Conservation (phyloP, 2,329 filamentous ascomycete species). For the Capronia americana region DNA sequence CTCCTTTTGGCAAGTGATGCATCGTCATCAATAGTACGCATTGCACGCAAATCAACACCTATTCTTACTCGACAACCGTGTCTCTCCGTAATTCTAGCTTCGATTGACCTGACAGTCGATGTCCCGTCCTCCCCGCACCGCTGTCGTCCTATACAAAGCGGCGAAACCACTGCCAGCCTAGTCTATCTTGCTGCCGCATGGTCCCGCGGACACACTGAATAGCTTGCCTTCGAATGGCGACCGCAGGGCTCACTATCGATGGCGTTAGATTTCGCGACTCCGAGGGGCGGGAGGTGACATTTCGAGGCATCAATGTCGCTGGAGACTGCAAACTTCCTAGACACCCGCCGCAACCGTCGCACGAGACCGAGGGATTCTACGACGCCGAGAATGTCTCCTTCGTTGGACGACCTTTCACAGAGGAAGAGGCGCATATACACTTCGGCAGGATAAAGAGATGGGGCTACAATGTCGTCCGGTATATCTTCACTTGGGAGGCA, state of each 20-base stretch:
- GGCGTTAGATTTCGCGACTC: constrained; percentile 82
- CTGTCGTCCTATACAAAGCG: background rate
- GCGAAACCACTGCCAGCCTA: background rate
- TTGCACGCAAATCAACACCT: background rate
- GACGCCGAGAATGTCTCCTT: constrained; percentile 92
- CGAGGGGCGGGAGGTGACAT: constrained; percentile 80
- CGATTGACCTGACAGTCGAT: background rate
- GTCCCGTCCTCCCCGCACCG: background rate
- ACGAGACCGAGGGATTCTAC: constrained; percentile 80
- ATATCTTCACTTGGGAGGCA: constrained; percentile 99
- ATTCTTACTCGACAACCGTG: background rate
- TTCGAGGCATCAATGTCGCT: constrained; percentile 93
- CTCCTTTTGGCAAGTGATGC: background rate
- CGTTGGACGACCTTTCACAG: constrained; percentile 80
- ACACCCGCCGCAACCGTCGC: constrained; percentile 79
- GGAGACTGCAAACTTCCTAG: constrained; percentile 90
- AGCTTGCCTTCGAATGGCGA: constrained; percentile 64
- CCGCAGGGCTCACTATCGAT: constrained; percentile 80
- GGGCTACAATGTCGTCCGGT: constrained; percentile 95
- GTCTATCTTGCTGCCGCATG: constrained; percentile 22
- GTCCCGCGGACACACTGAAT: constrained; percentile 4
- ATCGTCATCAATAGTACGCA: background rate
- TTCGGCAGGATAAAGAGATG: constrained; percentile 84
- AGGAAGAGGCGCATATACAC: constrained; percentile 82
- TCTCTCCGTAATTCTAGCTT: background rate